Percentiles rank a stretch among this genome's conserved stretches.
phyloP scores from a whole-genome alignment of 257 asterid species.

The Linderniella brevidens region DNA sequence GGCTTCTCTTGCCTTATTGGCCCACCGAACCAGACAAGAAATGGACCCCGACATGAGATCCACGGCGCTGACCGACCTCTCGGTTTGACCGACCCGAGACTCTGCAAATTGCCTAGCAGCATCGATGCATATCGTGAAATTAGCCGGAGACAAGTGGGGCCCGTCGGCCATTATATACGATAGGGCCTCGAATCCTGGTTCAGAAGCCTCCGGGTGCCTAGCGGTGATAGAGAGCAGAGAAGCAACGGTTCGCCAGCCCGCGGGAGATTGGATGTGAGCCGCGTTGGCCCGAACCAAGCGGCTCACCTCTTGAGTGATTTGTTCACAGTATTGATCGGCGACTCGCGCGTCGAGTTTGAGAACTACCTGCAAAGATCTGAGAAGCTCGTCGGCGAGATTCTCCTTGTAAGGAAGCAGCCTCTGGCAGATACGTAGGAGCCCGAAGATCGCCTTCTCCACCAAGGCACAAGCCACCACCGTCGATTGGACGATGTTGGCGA shows the following conservation, averaged over 20 bases:
- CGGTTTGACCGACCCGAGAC: conserved; percentile 85
- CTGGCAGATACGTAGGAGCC: conserved; percentile 87
- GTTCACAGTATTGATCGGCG: conserved; percentile 92
- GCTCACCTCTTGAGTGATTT: conserved; percentile 84
- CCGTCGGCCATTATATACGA: conserved; percentile 77
- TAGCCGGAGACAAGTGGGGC: conserved; percentile 67
- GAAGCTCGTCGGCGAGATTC: conserved; percentile 69
- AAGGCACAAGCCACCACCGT: conserved; percentile 85
- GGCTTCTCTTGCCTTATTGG: conserved; percentile 53
- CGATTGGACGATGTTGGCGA: conserved; percentile 73
- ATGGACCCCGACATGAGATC: conserved; percentile 73
- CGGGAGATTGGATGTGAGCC: conserved; percentile 47
- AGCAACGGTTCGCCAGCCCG: conserved; percentile 83
- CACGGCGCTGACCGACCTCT: conserved; percentile 60
- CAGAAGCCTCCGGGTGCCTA: conserved; percentile 90
- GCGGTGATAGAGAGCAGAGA: conserved; percentile 76
- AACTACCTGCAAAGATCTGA: conserved; percentile 71
- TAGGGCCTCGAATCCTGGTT: conserved; percentile 78
- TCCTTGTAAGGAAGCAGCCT: conserved; percentile 85
- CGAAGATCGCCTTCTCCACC: conserved; percentile 89
- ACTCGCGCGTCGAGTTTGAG: conserved; percentile 89
- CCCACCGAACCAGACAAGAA: conserved; percentile 60
- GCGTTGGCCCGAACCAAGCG: conserved; percentile 83
- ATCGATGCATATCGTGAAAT: conserved; percentile 57
- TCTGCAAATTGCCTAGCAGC: conserved; percentile 91